A percentile compares a stretch with the other conserved stretches of the same genome.
phyloP scores from a whole-genome alignment of 176 grass and related monocot genomes.

The Paspalum vaginatum region DNA sequence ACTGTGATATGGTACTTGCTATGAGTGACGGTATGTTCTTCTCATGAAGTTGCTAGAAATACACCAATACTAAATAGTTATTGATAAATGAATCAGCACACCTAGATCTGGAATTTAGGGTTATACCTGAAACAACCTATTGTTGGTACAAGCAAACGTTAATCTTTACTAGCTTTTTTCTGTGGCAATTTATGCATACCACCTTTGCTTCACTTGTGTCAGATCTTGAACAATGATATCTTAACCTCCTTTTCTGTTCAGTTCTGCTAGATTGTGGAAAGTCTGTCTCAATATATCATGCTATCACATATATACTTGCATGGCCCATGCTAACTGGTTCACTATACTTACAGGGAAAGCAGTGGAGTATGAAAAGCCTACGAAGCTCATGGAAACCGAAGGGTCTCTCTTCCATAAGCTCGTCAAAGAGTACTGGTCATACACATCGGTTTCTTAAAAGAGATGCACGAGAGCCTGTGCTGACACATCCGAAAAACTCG shows the following conservation, averaged over 20 bases:
- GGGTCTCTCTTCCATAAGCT: conserved; percentile 72
- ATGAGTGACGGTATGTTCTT: conserved; percentile 72
- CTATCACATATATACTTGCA: background rate
- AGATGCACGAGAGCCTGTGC: background rate
- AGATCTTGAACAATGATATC: background rate
- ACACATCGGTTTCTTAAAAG: conserved; percentile 26
- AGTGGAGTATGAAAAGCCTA: conserved; percentile 70
- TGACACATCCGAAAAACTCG: background rate
- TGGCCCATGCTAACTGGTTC: background rate
- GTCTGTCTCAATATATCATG: background rate
- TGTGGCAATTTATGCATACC: background rate
- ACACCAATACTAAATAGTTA: background rate
- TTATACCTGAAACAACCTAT: conserved; percentile 20
- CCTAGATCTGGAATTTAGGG: background rate
- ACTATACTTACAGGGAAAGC: conserved; percentile 51
- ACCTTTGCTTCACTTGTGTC: background rate
- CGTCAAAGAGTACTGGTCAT: conserved; percentile 84
- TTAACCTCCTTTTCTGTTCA: background rate
- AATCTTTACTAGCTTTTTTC: background rate
- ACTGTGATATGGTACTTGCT: conserved; percentile 76
- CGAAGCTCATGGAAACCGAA: conserved; percentile 70
- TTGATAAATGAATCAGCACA: background rate
- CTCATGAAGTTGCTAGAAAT: background rate
- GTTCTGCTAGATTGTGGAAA: conserved; percentile 1
- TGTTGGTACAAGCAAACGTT: background rate